These are phyloP conservation scores for Phytophthora ohioensis DNA, from an alignment of 352 stramenopile species.

Conservation along the genomic window DNA sequence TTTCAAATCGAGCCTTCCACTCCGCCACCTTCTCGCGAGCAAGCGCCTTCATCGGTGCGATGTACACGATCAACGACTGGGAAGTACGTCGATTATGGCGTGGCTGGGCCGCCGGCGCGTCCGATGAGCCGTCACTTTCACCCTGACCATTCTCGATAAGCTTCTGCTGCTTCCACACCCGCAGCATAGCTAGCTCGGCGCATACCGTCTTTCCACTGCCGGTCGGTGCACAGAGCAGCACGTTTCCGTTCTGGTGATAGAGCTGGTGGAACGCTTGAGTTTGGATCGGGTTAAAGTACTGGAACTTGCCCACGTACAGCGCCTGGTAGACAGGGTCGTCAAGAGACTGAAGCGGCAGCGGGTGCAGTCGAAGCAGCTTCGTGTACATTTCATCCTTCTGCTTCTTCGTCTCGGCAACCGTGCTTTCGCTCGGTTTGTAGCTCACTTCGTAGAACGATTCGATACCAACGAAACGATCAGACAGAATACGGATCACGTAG, in stretches of 20 bases:
- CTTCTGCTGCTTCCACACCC: slow-evolving; percentile 87
- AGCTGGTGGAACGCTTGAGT: slow-evolving; percentile 98
- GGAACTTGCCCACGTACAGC: slow-evolving; percentile 92
- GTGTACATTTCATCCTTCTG: slow-evolving; percentile 83
- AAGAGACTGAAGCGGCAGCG: slow-evolving; percentile 94
- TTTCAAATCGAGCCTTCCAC: slow-evolving; percentile 95
- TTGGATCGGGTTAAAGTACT: slow-evolving; percentile 95
- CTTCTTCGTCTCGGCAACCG: slow-evolving; percentile 49
- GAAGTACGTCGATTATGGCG: slow-evolving; percentile 8
- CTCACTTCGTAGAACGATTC: slow-evolving; percentile 89
- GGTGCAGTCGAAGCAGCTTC: slow-evolving; percentile 94
- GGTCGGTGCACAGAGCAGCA: slow-evolving; percentile 97
- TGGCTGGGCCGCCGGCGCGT: background rate
- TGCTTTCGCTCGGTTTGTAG: slow-evolving; percentile 56
- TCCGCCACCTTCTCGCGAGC: slow-evolving; percentile 96
- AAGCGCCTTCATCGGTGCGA: slow-evolving; percentile 97
- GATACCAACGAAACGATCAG: slow-evolving; percentile 97
- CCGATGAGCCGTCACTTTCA: background rate
- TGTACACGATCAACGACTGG: slow-evolving; percentile 94
- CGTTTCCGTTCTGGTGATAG: slow-evolving; percentile 96
- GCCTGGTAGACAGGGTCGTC: slow-evolving; percentile 92
- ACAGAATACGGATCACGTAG: slow-evolving; percentile 96
- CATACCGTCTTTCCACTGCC: slow-evolving; percentile 97
- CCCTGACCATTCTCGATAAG: slow-evolving; percentile 1
- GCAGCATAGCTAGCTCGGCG: slow-evolving; percentile 97